Evolutionary conservation across 2,329 filamentous ascomycete species (phyloP), one percentile per base, ranked within the genome.

Genomic region (Colletotrichum sp.): DNA sequence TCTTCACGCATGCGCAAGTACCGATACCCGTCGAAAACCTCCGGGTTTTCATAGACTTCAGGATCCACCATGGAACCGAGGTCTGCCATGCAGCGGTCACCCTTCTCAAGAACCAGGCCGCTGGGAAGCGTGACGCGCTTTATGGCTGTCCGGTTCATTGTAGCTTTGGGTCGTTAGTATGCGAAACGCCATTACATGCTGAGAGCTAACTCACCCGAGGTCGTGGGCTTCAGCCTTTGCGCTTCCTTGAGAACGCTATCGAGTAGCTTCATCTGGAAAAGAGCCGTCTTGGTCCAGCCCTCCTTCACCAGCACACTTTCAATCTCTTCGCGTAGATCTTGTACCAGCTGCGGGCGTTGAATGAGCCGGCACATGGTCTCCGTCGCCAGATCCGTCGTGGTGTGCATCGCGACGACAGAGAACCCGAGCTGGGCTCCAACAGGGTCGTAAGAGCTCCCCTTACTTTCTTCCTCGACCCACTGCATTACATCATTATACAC

Each of bases 171-270:
- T 5, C 32, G 3, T 61, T 1, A 34, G 18, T 2, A 61, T 28
- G 6, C 0, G 3, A 28, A 0, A 28, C 2, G 2, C 3, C 3
- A 7, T 2, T 59, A 7, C 55, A 16, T 16, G 5, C 24, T 24
- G 4, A 3, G 55, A 59, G 24, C 3, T 3, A 59, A 34, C 59
- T 28, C 30, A 32, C 59, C 59, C 18, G 59, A 61, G 12, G 28
- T 61, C 18, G 30, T 18, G 1, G 59, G 28, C 59, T 61, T 61
- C 30, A 61, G 30, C n/a, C 59, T 61, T 18, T 61, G 59, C 18
- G 59, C 59, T 34, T 34, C 28, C 59, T 61, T 34, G 18, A 61
- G 28, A n/a, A 34, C 59, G 59, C 59, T 61, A 21, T 61, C 59
- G 4, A 61, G 59, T 5, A 24, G 28, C 59, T 61, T 34, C 59